A percentile compares a stretch with the other conserved stretches of the same genome.
These are phyloP conservation scores for Eimeria falciformis DNA, from an alignment of 169 alveolate species.

Conservation along the genomic window DNA sequence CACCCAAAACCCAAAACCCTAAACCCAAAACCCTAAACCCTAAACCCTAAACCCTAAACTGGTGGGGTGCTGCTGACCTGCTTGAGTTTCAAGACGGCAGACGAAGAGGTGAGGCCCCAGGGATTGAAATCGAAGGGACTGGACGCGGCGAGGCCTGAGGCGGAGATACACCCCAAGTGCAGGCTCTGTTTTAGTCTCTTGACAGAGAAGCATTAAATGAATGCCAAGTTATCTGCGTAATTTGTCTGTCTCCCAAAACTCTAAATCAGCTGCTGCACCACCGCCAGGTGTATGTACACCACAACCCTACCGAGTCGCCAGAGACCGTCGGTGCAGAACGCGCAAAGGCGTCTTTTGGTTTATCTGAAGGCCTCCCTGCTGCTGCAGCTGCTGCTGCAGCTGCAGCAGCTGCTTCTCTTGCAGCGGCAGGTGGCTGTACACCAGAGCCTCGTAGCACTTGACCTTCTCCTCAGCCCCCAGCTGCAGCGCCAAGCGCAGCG, in stretches of 20 bases:
- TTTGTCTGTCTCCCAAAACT: too few species aligned
- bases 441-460: slow-evolving; percentile 46
- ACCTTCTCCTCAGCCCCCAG: slow-evolving; percentile 64
- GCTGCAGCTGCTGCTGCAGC: slow-evolving; percentile 3
- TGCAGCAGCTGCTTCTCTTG: background rate
- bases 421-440: background rate
- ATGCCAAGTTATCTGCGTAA: too few species aligned
- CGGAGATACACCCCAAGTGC: background rate
- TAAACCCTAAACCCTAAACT: too few species aligned
- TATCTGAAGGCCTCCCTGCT: background rate
- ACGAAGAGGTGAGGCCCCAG: slow-evolving; percentile 39
- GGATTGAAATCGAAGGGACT: background rate
- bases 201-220: background rate
- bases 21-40: background rate
- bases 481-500: slow-evolving; percentile 48
- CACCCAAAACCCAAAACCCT: background rate
- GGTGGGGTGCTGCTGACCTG: slow-evolving; percentile 10
- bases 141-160: slow-evolving; percentile 3
- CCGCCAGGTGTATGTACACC: background rate
- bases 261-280: background rate
- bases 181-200: background rate
- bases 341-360: slow-evolving; percentile 65
- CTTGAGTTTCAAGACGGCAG: slow-evolving; percentile 58
- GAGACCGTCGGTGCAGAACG: slow-evolving; percentile 56
- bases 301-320: slow-evolving; percentile 16